Evolutionary conservation across 106 monocot genomes (phyloP).

Genomic region (Dendrobium chrysotoxum): DNA sequence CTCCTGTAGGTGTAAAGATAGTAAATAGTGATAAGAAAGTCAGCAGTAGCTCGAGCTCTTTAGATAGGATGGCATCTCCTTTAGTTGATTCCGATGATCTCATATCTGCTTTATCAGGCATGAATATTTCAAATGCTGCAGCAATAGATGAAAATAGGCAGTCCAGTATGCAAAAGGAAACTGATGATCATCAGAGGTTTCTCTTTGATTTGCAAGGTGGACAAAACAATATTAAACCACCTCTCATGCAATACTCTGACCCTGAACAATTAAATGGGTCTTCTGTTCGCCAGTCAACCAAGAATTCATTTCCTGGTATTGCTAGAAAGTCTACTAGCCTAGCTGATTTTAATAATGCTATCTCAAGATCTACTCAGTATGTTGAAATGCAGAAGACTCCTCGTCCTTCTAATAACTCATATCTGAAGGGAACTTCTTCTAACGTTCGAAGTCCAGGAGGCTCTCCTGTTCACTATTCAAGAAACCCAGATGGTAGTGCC

Average conservation of each 20-base stretch:
- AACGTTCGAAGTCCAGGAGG: conserved; percentile 25
- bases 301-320: conserved; percentile 19
- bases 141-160: conserved; percentile 29
- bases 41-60: conserved; percentile 30
- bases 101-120: conserved; percentile 47
- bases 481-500: conserved; percentile 20
- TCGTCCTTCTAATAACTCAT: conserved; percentile 23
- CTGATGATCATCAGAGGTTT: conserved; percentile 38
- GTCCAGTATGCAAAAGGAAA: conserved; percentile 40
- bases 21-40: conserved; percentile 36
- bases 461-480: conserved; percentile 34
- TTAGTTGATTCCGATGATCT: conserved; percentile 49
- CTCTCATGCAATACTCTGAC: conserved; percentile 24
- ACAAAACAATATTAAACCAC: conserved; percentile 23
- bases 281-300: conserved; percentile 12
- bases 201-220: conserved; percentile 34
- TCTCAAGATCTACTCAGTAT: conserved; percentile 13
- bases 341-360: conserved; percentile 13
- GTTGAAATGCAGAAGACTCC: conserved; percentile 24
- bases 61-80: conserved; percentile 22
- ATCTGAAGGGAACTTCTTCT: conserved; percentile 22
- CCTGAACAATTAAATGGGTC: conserved; percentile 18
- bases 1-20: conserved; percentile 69
- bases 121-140: conserved; percentile 43
- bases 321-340: conserved; percentile 11